Percentiles rank a stretch among this genome's conserved stretches.
These are phyloP conservation scores for Fusarium sp. DNA, from an alignment of 2,329 filamentous ascomycete species.

Conservation along the genomic window DNA sequence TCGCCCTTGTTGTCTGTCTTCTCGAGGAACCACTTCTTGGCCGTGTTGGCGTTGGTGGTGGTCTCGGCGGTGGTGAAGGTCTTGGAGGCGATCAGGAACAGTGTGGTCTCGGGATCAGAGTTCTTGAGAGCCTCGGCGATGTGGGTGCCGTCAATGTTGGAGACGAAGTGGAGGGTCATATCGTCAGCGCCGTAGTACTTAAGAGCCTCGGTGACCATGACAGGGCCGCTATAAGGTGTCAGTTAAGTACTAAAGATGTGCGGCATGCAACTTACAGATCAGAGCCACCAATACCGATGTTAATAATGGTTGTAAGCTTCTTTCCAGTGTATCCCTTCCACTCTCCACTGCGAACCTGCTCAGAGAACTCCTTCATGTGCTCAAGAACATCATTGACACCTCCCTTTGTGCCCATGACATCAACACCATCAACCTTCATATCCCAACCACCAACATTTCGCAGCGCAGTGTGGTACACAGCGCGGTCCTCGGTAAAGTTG, in stretches of 20 bases:
- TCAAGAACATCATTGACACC: constrained; percentile 91
- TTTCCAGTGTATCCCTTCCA: constrained; percentile 99
- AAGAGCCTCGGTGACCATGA: constrained; percentile 98
- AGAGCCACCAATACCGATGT: constrained; percentile 97
- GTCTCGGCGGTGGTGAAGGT: constrained; percentile 99
- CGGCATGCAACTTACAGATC: constrained; percentile 80
- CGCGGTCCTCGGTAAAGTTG: constrained; percentile 98
- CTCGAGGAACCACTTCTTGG: constrained; percentile 96
- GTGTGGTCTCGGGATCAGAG: constrained; percentile 96
- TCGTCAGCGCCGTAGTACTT: constrained; percentile 91
- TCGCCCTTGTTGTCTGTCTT: constrained; percentile 79
- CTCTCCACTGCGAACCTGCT: constrained; percentile 91
- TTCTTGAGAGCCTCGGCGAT: constrained; percentile 90
- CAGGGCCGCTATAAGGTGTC: constrained; percentile 75
- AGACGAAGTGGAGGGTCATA: constrained; percentile 96
- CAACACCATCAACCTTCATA: constrained; percentile 87
- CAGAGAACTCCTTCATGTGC: constrained; percentile 98
- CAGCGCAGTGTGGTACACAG: constrained; percentile 94
- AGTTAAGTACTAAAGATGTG: constrained; percentile 3
- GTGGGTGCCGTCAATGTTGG: constrained; percentile 99
- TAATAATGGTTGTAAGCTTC: constrained; percentile 96
- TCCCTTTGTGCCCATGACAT: constrained; percentile 89
- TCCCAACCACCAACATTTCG: constrained; percentile 88
- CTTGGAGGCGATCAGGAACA: constrained; percentile 98
- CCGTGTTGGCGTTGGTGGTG: constrained; percentile 94